Evolutionary conservation across 345 rosid genomes (phyloP).

Genomic region (Pelargonium nanum): DNA sequence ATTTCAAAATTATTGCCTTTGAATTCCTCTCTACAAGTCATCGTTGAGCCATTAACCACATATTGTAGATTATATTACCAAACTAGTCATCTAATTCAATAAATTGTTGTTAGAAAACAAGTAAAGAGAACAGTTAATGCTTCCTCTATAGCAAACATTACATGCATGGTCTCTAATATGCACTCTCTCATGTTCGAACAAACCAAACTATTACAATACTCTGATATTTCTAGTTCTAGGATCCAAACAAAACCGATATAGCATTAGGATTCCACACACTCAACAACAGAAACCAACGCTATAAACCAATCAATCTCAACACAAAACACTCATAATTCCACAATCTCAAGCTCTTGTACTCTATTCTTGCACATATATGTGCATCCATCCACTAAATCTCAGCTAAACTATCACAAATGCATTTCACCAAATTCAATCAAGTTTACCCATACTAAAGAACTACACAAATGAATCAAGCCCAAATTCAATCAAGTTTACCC

Average conservation of each 20-base stretch:
- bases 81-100: too few relatives aligned
- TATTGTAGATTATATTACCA: too few relatives aligned
- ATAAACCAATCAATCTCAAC: not conserved
- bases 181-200: not conserved
- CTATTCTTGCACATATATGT: not conserved
- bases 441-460: not conserved
- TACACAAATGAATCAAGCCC: not conserved
- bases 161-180: not conserved
- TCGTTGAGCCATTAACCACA: too few relatives aligned
- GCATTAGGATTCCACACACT: not conserved
- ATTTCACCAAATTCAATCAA: not conserved
- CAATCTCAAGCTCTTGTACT: not conserved
- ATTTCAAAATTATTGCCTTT: not conserved
- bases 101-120: not conserved
- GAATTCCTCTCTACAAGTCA: not conserved
- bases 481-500: not conserved
- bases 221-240: too few relatives aligned
- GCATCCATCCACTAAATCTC: not conserved
- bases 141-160: not conserved
- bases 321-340: not conserved
- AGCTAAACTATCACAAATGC: not conserved
- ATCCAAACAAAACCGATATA: not conserved
- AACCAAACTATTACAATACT: too few relatives aligned
- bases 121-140: not conserved
- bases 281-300: not conserved